Conservation (phyloP, 169 alveolate species). For the Plasmodium knowlesi region DNA sequence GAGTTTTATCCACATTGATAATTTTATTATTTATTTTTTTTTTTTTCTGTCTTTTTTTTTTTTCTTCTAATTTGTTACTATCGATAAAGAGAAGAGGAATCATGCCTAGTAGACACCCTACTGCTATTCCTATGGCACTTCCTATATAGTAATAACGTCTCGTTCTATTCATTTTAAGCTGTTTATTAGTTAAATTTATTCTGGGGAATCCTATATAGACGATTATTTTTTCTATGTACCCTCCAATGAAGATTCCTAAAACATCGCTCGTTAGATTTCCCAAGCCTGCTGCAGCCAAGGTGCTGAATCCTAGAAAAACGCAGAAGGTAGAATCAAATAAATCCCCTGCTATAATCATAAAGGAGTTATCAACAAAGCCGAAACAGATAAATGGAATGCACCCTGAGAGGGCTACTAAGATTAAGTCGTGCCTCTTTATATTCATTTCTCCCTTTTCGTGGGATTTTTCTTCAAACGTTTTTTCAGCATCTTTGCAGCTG, state of each 20-base stretch:
- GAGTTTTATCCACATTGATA: not conserved
- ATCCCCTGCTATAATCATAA: slow-evolving; percentile 83
- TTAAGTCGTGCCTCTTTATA: slow-evolving; percentile 40
- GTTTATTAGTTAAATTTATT: slow-evolving; percentile 60
- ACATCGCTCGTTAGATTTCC: slow-evolving; percentile 79
- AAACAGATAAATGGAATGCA: slow-evolving; percentile 79
- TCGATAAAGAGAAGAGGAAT: slow-evolving; percentile 63
- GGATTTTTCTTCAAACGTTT: slow-evolving; percentile 25
- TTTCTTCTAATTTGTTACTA: slow-evolving; percentile 63
- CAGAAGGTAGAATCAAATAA: slow-evolving; percentile 79
- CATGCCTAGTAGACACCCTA: slow-evolving; percentile 67
- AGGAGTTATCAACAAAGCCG: slow-evolving; percentile 81
- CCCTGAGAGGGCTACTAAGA: slow-evolving; percentile 72
- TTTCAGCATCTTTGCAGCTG: slow-evolving; percentile 1
- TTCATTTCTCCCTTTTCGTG: slow-evolving; percentile 72
- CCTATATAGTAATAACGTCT: slow-evolving; percentile 52
- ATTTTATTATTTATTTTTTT: slow-evolving; percentile 29
- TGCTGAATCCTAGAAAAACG: slow-evolving; percentile 77
- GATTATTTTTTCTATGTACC: slow-evolving; percentile 72
- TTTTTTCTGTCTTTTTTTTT: slow-evolving; percentile 30
- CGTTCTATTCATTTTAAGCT: slow-evolving; percentile 66
- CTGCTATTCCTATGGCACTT: slow-evolving; percentile 69
- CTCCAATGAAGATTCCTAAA: slow-evolving; percentile 76
- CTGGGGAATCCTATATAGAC: slow-evolving; percentile 17
- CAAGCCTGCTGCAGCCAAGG: slow-evolving; percentile 83